phyloP scores from a whole-genome alignment of 805 yeast genomes.

The Soucietia sequanensis region DNA sequence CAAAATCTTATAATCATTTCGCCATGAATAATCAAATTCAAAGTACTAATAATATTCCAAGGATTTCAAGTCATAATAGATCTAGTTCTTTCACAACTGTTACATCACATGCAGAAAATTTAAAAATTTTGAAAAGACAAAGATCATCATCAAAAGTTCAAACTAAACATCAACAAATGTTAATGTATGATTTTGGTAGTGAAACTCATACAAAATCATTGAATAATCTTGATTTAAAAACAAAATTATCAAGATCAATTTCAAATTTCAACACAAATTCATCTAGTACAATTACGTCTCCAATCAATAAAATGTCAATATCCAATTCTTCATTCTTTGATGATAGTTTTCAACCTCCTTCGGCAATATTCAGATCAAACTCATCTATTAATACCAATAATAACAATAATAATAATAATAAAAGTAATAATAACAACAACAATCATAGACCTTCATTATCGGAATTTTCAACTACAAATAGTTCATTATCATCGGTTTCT shows the following conservation, averaged over 20 bases:
- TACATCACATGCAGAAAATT: constrained; percentile 23
- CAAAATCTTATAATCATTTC: constrained; percentile 34
- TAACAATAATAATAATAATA: too few species aligned
- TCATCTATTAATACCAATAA: constrained; percentile 6
- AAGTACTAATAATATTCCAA: too few species aligned
- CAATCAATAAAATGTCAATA: background rate
- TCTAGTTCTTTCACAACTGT: constrained; percentile 30
- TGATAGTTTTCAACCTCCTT: constrained; percentile 28
- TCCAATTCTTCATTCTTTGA: constrained; percentile 6
- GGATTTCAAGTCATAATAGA: constrained; percentile 19
- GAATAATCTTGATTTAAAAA: too few species aligned
- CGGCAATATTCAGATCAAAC: constrained; percentile 17
- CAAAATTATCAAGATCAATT: constrained; percentile 8
- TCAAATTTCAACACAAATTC: constrained; percentile 11
- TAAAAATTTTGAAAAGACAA: constrained; percentile 33
- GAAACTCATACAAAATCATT: too few species aligned
- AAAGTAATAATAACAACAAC: too few species aligned
- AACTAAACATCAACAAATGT: background rate
- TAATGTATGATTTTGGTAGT: too few species aligned
- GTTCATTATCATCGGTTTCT: constrained; percentile 22
- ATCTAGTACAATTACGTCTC: constrained; percentile 4
- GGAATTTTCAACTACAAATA: constrained; percentile 12
- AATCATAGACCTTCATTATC: constrained; percentile 17
- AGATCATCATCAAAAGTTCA: constrained; percentile 15
- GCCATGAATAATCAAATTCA: too few species aligned